Evolutionary conservation across 495 filamentous ascomycete species (phyloP).

Genomic region (Pyrenula aspistea): DNA sequence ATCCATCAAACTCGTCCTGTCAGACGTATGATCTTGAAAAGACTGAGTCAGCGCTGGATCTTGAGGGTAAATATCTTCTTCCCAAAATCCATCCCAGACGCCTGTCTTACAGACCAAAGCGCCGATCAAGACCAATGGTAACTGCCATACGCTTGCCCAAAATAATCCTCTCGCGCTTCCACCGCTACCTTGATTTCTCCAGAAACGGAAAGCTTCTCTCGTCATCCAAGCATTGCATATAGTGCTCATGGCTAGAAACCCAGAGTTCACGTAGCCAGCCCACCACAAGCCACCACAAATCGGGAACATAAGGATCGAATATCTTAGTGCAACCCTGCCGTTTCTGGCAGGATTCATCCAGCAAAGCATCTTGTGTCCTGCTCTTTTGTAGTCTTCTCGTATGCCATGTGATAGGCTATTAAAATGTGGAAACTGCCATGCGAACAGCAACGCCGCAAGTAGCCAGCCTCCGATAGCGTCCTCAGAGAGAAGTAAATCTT

Average conservation of each 20-base stretch:
- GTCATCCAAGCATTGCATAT: constrained; percentile 81
- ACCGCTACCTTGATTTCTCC: constrained; percentile 60
- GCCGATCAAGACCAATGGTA: constrained; percentile 81
- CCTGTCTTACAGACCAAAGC: constrained; percentile 93
- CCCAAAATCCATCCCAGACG: constrained; percentile 77
- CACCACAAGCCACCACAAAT: constrained; percentile 75
- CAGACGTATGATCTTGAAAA: neutral
- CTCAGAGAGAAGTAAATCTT: constrained; percentile 64
- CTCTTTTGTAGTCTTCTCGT: constrained; percentile 75
- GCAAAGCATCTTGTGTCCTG: constrained; percentile 81
- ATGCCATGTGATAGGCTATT: constrained; percentile 83
- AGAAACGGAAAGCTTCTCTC: constrained; percentile 72
- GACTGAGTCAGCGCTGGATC: too few species aligned
- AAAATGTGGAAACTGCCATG: constrained; percentile 98
- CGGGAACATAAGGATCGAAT: constrained; percentile 78
- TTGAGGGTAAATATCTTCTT: too few species aligned
- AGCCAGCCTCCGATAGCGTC: constrained; percentile 78
- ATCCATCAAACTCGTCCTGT: neutral
- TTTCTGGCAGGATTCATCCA: constrained; percentile 83
- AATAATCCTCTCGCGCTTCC: constrained; percentile 80
- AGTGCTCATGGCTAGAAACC: constrained; percentile 69
- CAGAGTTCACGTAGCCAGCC: constrained; percentile 73
- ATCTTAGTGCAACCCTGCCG: constrained; percentile 73
- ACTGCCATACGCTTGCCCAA: constrained; percentile 96
- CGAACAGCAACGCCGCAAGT: constrained; percentile 70